Base-by-base conservation (phyloP, 2,329 filamentous ascomycete genomes). In the Hymenoscyphus linearis region DNA sequence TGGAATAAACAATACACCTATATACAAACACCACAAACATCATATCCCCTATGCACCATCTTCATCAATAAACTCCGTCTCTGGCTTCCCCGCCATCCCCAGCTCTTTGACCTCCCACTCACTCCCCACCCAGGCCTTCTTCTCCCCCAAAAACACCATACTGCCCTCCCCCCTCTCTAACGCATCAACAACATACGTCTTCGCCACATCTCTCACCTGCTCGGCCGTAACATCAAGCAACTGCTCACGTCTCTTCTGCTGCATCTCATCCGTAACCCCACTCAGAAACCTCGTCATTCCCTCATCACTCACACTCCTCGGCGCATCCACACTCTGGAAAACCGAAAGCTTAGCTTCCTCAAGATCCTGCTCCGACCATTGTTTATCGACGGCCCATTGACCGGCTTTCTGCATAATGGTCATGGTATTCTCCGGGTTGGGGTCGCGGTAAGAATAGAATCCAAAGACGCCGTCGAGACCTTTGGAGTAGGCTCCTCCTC, bases 391-490 rank as follows among this genome's bases (percentile, higher is more conserved):
- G 0, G 93, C 95, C 86, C 92, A 97, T 26, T 82, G 79, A 1
- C 93, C 95, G 1, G 91, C 90, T 60, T 88, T 87, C 35, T 83
- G 80, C 86, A 97, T 96, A 63, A 97, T 90, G 60, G 83, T 85
- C 66, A 98, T 78, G 0, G 91, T 93, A 75, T 96, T 97, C 64
- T 88, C 81, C 0, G 95, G 93, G 73, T 98, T 97, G 2, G 95
- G 95, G 73, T 99, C 95, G 57, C 95, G 90, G 80, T 99, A 99
- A 52, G 90, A 93, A 77, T 96, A 97, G 78, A 97, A 96, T 16
- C 91, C 91, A 69, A 99, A 98, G 1, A 96, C 75, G 26, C 93
- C 93, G 67, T 91, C 88, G 7, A 96, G 78, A 0, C 89, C 85
- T 26, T 87, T 86, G 52, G 89, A 88, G 73, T 91, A 93, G 1